These are phyloP conservation scores for Paraglomus brasilianum DNA, from an alignment of 192 early-diverging fungal genomes.

Conservation along the genomic window DNA sequence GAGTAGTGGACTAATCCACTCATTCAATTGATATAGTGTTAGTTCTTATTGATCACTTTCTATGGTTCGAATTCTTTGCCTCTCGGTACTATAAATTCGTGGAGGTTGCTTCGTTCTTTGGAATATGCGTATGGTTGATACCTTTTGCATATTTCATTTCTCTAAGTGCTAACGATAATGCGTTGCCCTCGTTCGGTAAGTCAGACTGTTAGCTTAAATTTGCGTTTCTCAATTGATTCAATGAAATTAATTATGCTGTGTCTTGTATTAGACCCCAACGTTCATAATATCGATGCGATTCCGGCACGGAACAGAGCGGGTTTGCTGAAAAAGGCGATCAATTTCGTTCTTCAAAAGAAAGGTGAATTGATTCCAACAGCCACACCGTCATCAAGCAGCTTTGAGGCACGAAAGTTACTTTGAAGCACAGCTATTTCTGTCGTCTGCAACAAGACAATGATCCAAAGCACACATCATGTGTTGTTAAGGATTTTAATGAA, in stretches of 20 bases:
- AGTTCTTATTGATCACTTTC: constrained; percentile 84
- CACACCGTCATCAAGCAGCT: neutral
- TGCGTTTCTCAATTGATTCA: neutral
- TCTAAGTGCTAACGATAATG: constrained; percentile 86
- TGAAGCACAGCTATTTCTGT: neutral
- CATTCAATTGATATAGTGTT: constrained; percentile 46
- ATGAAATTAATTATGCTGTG: neutral
- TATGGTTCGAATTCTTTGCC: constrained; percentile 94
- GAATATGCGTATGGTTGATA: constrained; percentile 90
- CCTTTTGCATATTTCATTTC: constrained; percentile 93
- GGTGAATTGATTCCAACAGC: constrained; percentile 19
- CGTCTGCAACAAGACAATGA: too few relatives aligned
- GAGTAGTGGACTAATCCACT: neutral
- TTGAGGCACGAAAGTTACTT: neutral
- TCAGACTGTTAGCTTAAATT: neutral
- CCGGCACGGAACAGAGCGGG: constrained; percentile 19
- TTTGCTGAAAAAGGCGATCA: constrained; percentile 22
- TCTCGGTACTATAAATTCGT: constrained; percentile 66
- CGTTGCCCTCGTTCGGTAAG: constrained; percentile 63
- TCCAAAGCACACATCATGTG: too few relatives aligned
- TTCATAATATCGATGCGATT: constrained; percentile 1
- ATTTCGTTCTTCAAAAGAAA: constrained; percentile 28
- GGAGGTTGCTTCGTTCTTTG: constrained; percentile 90
- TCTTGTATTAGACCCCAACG: constrained; percentile 22
- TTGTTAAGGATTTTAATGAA: neutral